Evolutionary conservation across 2,329 filamentous ascomycete species (phyloP).

Genomic region (Penicillium sp.): DNA sequence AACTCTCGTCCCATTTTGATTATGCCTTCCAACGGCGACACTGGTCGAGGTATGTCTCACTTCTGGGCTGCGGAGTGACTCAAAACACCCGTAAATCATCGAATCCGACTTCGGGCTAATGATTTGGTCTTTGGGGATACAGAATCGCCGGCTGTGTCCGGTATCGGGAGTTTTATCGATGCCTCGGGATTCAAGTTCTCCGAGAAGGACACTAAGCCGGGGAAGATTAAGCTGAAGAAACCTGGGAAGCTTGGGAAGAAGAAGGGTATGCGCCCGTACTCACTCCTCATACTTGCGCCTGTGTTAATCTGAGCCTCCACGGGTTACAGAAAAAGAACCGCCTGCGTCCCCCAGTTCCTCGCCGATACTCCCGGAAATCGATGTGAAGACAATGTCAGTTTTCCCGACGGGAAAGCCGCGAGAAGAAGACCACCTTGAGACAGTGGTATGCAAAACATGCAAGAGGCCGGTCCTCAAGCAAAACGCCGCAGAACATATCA

Average conservation of each 20-base stretch:
- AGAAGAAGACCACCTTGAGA: conserved; percentile 78
- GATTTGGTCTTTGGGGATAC: neutral
- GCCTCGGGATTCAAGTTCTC: conserved; percentile 53
- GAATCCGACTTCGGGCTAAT: neutral
- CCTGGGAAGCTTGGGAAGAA: conserved; percentile 33
- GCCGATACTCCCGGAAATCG: conserved; percentile 62
- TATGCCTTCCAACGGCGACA: conserved; percentile 44
- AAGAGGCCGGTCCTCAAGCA: conserved; percentile 83
- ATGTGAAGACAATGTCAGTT: conserved; percentile 75
- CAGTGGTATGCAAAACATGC: conserved; percentile 90
- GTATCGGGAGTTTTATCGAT: conserved; percentile 46
- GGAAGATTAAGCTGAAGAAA: conserved; percentile 53
- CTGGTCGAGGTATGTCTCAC: conserved; percentile 38
- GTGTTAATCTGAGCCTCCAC: neutral
- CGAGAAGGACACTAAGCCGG: conserved; percentile 49
- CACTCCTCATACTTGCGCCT: conserved; percentile 1
- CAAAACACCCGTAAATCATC: neutral
- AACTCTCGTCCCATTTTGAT: conserved; percentile 11
- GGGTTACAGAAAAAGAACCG: conserved; percentile 21
- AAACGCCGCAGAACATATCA: conserved; percentile 78
- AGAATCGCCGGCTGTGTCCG: conserved; percentile 34
- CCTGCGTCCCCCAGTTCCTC: conserved; percentile 43
- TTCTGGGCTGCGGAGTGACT: neutral
- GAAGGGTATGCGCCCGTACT: conserved; percentile 36
- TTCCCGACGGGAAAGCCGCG: conserved; percentile 83